phyloP scores from a whole-genome alignment of 2,329 filamentous ascomycete species.

The Bretziella fagacearum region DNA sequence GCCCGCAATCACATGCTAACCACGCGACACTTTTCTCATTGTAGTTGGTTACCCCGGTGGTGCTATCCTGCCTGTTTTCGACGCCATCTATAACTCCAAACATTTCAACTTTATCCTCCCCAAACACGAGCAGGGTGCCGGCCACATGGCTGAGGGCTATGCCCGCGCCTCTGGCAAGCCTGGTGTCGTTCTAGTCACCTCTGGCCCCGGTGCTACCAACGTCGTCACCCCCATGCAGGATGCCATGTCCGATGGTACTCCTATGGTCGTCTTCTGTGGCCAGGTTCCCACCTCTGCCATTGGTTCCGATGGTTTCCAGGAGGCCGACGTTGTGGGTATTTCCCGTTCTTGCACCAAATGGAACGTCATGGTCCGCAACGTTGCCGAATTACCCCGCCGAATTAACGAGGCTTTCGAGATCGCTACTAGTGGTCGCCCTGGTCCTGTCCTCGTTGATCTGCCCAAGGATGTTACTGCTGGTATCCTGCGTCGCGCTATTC shows the following conservation, averaged over 20 bases:
- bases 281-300: constrained; percentile 84
- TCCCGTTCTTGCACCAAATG: constrained; percentile 93
- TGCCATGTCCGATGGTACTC: constrained; percentile 85
- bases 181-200: constrained; percentile 91
- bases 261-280: constrained; percentile 87
- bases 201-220: constrained; percentile 90
- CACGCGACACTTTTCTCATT: background rate
- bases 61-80: constrained; percentile 93
- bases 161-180: constrained; percentile 85
- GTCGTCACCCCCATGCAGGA: constrained; percentile 94
- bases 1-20: constrained; percentile 3
- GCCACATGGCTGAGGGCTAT: constrained; percentile 97
- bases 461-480: constrained; percentile 92
- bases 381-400: constrained; percentile 77
- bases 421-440: constrained; percentile 81
- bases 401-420: constrained; percentile 99
- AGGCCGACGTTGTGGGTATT: constrained; percentile 87
- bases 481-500: constrained; percentile 68
- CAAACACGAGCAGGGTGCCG: constrained; percentile 90
- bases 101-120: constrained; percentile 94
- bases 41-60: constrained; percentile 80
- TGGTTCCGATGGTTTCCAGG: constrained; percentile 92
- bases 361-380: constrained; percentile 97
- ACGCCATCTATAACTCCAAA: constrained; percentile 95
- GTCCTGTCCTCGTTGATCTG: constrained; percentile 86